Base-by-base conservation (phyloP, 2,329 filamentous ascomycete species). In the Calonectria ilicicola region DNA sequence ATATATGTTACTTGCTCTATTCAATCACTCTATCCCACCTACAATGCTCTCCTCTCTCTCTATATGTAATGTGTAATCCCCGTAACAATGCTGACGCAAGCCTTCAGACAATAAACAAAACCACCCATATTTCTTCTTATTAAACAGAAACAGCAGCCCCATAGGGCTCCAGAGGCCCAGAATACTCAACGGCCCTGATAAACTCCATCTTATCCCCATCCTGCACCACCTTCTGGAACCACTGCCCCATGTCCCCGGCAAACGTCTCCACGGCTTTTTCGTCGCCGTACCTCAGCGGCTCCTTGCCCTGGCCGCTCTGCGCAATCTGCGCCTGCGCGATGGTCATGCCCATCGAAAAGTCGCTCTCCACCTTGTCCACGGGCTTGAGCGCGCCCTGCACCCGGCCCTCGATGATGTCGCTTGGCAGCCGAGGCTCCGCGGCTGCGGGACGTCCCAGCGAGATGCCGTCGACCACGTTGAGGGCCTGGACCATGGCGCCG, bases 401-500 rank as follows among this genome's bases (percentile, higher is more conserved):
- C 0, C 76, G 67, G 1, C 77, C 79, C 21, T 74, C 58, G 2
- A 84, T 70, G 6, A 85, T 76, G 23, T 82, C 79, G 23, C 71
- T 75, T 0, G 82, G 70, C 1, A 85, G 70, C 14, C 80, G 76
- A 1, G 81, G 81, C 72, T 86, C 85, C 9, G 82, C 78, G 1
- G 78, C 72, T 0, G 79, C 76, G 0, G 84, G 83, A 3, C 83
- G 75, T 8, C 67, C 91, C 27, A 93, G 83, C 2, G 90, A 89
- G 1, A 93, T 84, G 12, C 91, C 91, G 75, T 93, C 89, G 5
- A 92, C 88, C 0, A 85, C 84, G 5, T 88, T 77, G 9, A 92
- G 84, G 0, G 89, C 90, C 21, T 85, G 81, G n/a, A 89, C 87
- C 90, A 93, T 92, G 4, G 87, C 91, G 75, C 93, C 89, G 5